Evolutionary conservation across 768 basidiomycete genomes (phyloP), one percentile per base, ranked within the genome.

Genomic region (Leccinum olivaceopallidum): DNA sequence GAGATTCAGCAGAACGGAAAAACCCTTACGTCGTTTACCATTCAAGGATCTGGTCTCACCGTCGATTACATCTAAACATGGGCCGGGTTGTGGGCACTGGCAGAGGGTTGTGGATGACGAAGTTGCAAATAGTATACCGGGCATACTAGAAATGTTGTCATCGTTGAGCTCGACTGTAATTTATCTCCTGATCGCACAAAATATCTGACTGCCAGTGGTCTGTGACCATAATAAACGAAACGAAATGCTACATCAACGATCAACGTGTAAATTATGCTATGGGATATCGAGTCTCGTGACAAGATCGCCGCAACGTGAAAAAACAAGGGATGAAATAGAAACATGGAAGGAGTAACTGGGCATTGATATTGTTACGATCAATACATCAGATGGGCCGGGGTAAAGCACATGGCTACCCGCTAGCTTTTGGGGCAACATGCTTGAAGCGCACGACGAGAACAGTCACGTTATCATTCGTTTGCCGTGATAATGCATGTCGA

Each of bases 391-490:
- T 50, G 32, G 30, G 12, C 37, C 37, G 3, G 14, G 36, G 56
- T 59, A 57, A 60, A 39, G 54, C 53, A 59, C 37, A 48, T 9
- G 34, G 49, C 24, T 65, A 63, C 51, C 57, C 63, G 62, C 61
- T 63, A 14, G 63, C 42, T n/a, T 37, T 56, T n/a, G 58, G 56
- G 22, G 55, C 18, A 32, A 32, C 14, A 24, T 50, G 76, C 69
- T 87, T 88, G 80, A 96, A 92, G 53, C 92, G 86, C 34, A 98
- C 82, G 57, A 98, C 92, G 57, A 98, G 74, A 30, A 94, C 90
- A 37, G 92, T 95, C 54, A 98, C 87, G 76, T 99, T 99, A 75
- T 99, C 97, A 47, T 90, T 91, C 16, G 95, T 95, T 76, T 94
- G 95, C 70, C 90, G 86, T 16, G 83, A 79, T 54, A 97, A 81